Evolutionary conservation across 73 alveolate species (phyloP).

Genomic region (Paramecium sonneborni): DNA sequence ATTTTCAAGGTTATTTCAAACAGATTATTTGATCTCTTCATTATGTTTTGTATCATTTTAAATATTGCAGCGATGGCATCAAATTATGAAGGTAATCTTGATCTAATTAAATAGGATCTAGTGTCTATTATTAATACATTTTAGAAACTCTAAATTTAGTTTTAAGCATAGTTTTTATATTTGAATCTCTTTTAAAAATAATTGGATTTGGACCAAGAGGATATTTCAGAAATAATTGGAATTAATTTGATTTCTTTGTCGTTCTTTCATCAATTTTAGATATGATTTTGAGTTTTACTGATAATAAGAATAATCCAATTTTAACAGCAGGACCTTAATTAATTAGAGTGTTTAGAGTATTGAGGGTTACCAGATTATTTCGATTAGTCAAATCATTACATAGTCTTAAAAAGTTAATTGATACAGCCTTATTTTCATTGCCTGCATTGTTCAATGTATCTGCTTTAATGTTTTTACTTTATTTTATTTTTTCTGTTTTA

Average conservation of each 20-base stretch:
- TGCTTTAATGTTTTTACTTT: conserved; percentile 85
- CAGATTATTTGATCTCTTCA: conserved; percentile 74
- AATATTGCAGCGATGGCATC: conserved; percentile 87
- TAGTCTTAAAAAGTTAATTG: conserved; percentile 82
- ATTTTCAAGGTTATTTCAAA: conserved; percentile 63
- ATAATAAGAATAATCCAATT: conserved; percentile 74
- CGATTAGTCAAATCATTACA: conserved; percentile 86
- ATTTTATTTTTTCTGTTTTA: conserved; percentile 88
- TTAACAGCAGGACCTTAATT: conserved; percentile 88
- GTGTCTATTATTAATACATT: conserved; percentile 49
- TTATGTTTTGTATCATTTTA: conserved; percentile 80
- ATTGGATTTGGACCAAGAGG: conserved; percentile 81
- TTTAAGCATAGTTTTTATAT: conserved; percentile 82
- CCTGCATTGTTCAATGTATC: conserved; percentile 92
- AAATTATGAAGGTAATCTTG: conserved; percentile 79
- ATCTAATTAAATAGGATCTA: background rate
- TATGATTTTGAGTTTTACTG: conserved; percentile 76
- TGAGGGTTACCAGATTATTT: conserved; percentile 86
- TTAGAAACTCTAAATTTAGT: conserved; percentile 77
- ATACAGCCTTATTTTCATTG: conserved; percentile 86
- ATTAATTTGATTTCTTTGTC: conserved; percentile 94
- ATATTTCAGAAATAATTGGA: conserved; percentile 92
- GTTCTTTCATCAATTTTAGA: conserved; percentile 88
- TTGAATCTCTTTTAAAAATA: conserved; percentile 86
- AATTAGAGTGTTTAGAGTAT: conserved; percentile 91